phyloP scores from a whole-genome alignment of 140 eudicot genomes.

The Ambrosia hybrid region DNA sequence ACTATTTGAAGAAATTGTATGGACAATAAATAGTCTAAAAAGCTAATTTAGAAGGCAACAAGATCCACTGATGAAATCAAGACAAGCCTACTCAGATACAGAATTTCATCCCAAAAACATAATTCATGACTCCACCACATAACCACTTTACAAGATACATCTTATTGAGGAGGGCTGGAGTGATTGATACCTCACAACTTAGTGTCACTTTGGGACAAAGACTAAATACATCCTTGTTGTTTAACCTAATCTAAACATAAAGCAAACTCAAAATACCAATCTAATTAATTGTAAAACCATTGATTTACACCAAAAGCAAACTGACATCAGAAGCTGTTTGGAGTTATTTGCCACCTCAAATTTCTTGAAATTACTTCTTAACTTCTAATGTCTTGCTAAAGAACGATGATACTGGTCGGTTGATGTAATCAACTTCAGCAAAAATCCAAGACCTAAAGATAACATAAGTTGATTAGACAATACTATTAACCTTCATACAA shows the following conservation, averaged over 20 bases:
- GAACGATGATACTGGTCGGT: background rate
- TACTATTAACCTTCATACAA: no score
- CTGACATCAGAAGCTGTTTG: background rate
- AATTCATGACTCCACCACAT: background rate
- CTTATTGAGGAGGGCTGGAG: background rate
- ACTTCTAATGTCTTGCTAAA: background rate
- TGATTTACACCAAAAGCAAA: conserved; percentile 16
- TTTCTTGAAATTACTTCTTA: conserved; percentile 2
- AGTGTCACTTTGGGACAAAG: background rate
- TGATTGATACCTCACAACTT: conserved; percentile 1
- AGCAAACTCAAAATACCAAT: conserved; percentile 25
- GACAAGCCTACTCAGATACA: background rate
- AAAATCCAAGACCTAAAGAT: conserved; percentile 8
- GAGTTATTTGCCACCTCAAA: conserved; percentile 11
- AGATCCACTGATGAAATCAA: background rate
- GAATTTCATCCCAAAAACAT: background rate
- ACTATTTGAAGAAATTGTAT: no score
- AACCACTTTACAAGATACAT: conserved; percentile 7
- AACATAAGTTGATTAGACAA: no score
- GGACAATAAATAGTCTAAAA: background rate
- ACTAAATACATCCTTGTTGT: conserved; percentile 9
- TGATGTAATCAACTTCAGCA: conserved; percentile 2
- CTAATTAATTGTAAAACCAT: conserved; percentile 20
- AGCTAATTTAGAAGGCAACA: background rate
- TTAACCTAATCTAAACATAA: conserved; percentile 26